Evolutionary conservation across 768 basidiomycete genomes (phyloP), one percentile per base, ranked within the genome.

Genomic region (Dioszegia hungarica): DNA sequence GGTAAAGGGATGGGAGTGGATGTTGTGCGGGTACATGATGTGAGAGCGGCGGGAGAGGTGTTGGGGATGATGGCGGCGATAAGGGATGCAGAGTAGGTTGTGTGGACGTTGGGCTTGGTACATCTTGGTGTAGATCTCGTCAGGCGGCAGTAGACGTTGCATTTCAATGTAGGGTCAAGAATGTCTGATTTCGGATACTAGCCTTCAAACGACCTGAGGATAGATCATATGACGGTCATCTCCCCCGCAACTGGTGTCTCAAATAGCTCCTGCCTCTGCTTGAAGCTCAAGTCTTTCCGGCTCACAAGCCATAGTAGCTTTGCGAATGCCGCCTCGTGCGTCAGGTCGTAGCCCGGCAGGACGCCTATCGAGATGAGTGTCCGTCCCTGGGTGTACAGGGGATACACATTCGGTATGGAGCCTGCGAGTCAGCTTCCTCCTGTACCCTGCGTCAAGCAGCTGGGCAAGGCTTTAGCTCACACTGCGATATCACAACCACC

Each of bases 1-100:
- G 81, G 88, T 25, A 86, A 86, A 65, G 87, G 90, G 65, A 83
- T 84, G 0, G n/a, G n/a, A n/a, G 84, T 85, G 0, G 78, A 82
- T 54, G 77, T 90, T 2, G 82, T 94, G 9, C 78, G 94, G 20
- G 90, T 95, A 2, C 93, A 97, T 74, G 87, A 93, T 69, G 82
- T 84, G 5, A 75, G 77, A 37, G 84, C 84, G 58, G 85, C 90
- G 80, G 78, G 77, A 25, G 92, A 97, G 72, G 85, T 86, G 1
- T 81, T 90, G 0, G 78, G 77, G 25, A 80, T 93, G 41, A 80
- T 86, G 0, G 81, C 83, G 63, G 83, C 81, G 5, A 77, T 93
- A 2, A n/a, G 59, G 20, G 56, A 45, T 45, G 53, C 40, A 5
- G n/a, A 39, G 17, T 33, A n/a, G 25, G 1, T 51, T 28, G 34